Conservation (phyloP, 169 alveolate genomes). For the Eimeria sp. region DNA sequence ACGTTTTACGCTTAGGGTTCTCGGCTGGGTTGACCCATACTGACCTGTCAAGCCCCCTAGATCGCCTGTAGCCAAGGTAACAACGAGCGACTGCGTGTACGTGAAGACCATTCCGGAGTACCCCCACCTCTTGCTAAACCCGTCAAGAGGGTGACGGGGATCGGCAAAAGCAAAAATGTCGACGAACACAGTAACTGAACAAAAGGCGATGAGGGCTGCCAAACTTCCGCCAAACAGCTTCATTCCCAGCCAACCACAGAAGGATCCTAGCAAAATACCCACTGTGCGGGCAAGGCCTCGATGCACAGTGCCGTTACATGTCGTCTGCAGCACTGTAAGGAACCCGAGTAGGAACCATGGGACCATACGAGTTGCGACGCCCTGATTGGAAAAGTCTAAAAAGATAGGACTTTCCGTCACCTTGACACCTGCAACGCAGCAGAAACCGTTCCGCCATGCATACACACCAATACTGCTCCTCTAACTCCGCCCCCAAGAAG, state of each 20-base stretch:
- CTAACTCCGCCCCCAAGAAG: background rate
- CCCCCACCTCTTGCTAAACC: conserved; percentile 73
- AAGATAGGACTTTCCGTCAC: conserved; percentile 48
- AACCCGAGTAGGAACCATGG: conserved; percentile 77
- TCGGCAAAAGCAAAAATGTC: conserved; percentile 68
- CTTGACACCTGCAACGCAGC: conserved; percentile 56
- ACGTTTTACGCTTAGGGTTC: background rate
- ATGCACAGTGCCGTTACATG: conserved; percentile 74
- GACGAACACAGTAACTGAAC: conserved; percentile 26
- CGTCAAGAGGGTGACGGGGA: conserved; percentile 61
- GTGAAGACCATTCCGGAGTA: conserved; percentile 80
- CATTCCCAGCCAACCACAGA: conserved; percentile 69
- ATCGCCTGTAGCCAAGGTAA: conserved; percentile 30
- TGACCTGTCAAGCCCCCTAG: conserved; percentile 81
- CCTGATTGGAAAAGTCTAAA: conserved; percentile 61
- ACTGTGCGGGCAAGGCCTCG: conserved; percentile 70
- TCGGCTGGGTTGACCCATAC: background rate
- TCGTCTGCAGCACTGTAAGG: conserved; percentile 74
- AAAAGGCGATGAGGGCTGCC: conserved; percentile 71
- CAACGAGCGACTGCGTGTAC: conserved; percentile 74
- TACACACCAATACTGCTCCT: background rate
- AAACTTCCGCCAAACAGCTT: conserved; percentile 14
- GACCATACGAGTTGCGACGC: conserved; percentile 73
- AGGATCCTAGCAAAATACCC: conserved; percentile 65
- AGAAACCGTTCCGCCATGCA: background rate